Base-by-base conservation (phyloP, 352 stramenopile species). In the Phytophthora uliginosa region DNA sequence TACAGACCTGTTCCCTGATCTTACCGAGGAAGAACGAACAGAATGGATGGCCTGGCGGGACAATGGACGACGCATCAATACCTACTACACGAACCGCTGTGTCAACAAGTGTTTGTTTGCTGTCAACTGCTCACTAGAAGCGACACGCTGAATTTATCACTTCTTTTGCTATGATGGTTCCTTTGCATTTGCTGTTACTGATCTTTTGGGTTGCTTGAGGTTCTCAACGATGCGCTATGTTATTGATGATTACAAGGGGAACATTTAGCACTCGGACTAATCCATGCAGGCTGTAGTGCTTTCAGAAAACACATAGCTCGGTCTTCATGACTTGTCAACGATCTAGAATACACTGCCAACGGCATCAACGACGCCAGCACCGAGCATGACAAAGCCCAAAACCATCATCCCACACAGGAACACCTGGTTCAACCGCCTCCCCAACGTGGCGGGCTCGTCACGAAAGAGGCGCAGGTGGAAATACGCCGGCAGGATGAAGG, bases 401-500 rank as follows among this genome's bases (percentile, higher is more conserved):
- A 71, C 15, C 59, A 86, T 75, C 56, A 87, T 86, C 24, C 34
- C 60, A 58, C 68, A 82, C n/a, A 84, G 64, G 13, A 84, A 53
- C 47, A 82, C 13, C 31, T 74, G 71, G 42, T 73, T 71, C 15
- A 79, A 50, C 24, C 68, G 64, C 8, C 58, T 67, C 6, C 71
- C 51, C 4, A 66, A 63, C 2, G 75, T 77, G 5, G 34, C 42
- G 9, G 65, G 42, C 20, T 91, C 83, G 20, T 83, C 75, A 7
- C 47, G 63, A 60, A 94, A 91, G 22, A 97, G 79, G 22, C 81
- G 59, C 28, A 97, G 52, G 74, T 98, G 87, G 81, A 98, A 98
- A 36, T 87, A 89, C 50, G 82, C 84, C 3, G 93, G 93, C 24
- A 98, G 74, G 57, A 98, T 91, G 69, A 98, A 98, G 33, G 89